These are phyloP conservation scores for Boletus edulis DNA, from an alignment of 768 basidiomycete species.

Conservation along the genomic window DNA sequence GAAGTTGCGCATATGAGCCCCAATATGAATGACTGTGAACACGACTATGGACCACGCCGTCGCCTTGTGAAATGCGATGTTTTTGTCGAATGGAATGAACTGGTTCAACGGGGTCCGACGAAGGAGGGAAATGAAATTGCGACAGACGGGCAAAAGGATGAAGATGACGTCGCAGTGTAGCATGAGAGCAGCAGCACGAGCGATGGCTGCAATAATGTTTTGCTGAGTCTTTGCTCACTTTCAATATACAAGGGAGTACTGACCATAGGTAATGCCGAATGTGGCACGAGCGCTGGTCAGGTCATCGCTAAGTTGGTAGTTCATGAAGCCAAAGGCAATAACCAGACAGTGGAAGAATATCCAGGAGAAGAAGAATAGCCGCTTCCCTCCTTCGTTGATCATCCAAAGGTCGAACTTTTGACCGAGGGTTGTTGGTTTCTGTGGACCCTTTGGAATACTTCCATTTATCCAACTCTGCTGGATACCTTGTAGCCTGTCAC, in stretches of 20 bases:
- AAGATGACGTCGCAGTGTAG: slow-evolving; percentile 90
- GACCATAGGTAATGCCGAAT: slow-evolving; percentile 81
- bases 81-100: slow-evolving; percentile 92
- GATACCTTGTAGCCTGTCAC: slow-evolving; percentile 78
- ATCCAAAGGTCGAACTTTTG: slow-evolving; percentile 75
- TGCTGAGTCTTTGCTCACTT: not conserved
- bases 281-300: slow-evolving; percentile 56
- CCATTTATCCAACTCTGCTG: slow-evolving; percentile 55
- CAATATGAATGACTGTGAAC: slow-evolving; percentile 71
- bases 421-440: slow-evolving; percentile 37
- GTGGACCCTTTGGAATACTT: slow-evolving; percentile 26
- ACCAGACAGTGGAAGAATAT: slow-evolving; percentile 80
- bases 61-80: slow-evolving; percentile 86
- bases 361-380: slow-evolving; percentile 79
- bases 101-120: slow-evolving; percentile 83
- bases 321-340: slow-evolving; percentile 68
- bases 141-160: slow-evolving; percentile 93
- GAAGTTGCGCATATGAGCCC: slow-evolving; percentile 88
- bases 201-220: slow-evolving; percentile 55
- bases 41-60: slow-evolving; percentile 89
- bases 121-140: slow-evolving; percentile 89
- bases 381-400: slow-evolving; percentile 87
- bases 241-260: slow-evolving; percentile 20
- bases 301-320: slow-evolving; percentile 83
- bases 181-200: slow-evolving; percentile 84